Base-by-base conservation (phyloP, 192 early-diverging fungal genomes). In the Entomortierella chlamydospora region DNA sequence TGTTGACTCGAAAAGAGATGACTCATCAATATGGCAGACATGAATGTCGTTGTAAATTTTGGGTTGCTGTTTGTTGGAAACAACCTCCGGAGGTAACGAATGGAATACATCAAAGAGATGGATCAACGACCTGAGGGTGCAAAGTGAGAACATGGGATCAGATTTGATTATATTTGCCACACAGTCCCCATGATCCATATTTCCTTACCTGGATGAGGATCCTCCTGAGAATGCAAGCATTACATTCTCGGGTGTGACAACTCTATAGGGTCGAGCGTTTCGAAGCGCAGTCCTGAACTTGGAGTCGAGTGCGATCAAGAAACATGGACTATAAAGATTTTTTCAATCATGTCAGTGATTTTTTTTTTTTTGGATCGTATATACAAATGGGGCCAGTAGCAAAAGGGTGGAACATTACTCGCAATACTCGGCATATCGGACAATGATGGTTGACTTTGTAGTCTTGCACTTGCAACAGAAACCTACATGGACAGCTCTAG, bases 221-320 rank as follows among this genome's bases (percentile, higher is more conserved):
- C 96, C 96, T 33, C 95, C 96, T 3, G 96, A 98, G 31, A 94
- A 85, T 12, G 95, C 96, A 18, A 97, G 70, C 77, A 96, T 77
- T 13, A 90, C 87, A 50, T 90, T 92, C 50, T 81, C 88, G 9
- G 67, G 82, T 22, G n/a, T 73, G 31, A 50, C 45, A 15, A 71
- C 68, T 42, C 70, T 50, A 50, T 81, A 70, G 25, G 83, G 73
- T 34, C 81, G 72, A 9, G 88, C 84, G 43, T 87, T 87, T 59
- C 85, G 85, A 22, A 93, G 56, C 2, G 85, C 87, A 3, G 85
- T 84, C 70, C 93, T 83, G 73, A 93, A 95, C 69, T 94, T 93
- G 33, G 88, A 85, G 11, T 90, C 78, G 29, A 91, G 87, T 31
- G 86, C 82, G 49, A 85, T 85, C n/a, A 89, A 70, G 70, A 95